phyloP scores from a whole-genome alignment of 2,329 filamentous ascomycete species.

The Xylaria sp. region DNA sequence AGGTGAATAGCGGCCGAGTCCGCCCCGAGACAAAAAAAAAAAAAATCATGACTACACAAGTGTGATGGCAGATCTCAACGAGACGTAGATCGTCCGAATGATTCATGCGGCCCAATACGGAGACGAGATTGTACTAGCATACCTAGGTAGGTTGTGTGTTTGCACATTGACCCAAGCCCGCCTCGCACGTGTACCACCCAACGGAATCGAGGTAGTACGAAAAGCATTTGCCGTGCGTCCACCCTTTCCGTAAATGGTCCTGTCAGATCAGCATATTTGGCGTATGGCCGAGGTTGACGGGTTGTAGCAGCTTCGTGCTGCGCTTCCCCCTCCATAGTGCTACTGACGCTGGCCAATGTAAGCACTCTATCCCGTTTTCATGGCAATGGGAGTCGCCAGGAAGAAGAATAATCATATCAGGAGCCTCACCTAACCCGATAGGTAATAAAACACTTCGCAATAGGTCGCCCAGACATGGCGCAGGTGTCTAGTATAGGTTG shows the following conservation, averaged over 20 bases:
- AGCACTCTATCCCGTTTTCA: not conserved
- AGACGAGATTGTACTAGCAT: slow-evolving; percentile 19
- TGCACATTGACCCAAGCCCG: slow-evolving; percentile 34
- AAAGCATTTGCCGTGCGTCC: slow-evolving; percentile 37
- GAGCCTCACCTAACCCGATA: not conserved
- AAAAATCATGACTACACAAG: not conserved
- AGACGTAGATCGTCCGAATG: slow-evolving; percentile 23
- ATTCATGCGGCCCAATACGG: slow-evolving; percentile 13
- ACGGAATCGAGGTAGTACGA: slow-evolving; percentile 24
- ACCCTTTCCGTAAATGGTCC: slow-evolving; percentile 33
- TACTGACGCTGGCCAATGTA: slow-evolving; percentile 33
- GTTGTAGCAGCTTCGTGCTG: slow-evolving; percentile 40
- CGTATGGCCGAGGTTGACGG: slow-evolving; percentile 31
- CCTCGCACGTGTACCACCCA: slow-evolving; percentile 43
- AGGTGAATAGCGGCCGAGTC: slow-evolving; percentile 23
- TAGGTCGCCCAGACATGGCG: not conserved
- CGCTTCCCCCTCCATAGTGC: slow-evolving; percentile 34
- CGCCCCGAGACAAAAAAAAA: slow-evolving; percentile 26
- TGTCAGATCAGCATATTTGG: slow-evolving; percentile 37
- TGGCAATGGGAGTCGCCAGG: not conserved
- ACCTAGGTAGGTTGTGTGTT: slow-evolving; percentile 30
- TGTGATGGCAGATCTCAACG: not conserved
- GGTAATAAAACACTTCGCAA: not conserved
- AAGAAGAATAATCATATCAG: slow-evolving; percentile 10
- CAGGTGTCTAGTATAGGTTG: not conserved